phyloP scores from a whole-genome alignment of 176 grass and related monocot species.

The Melocanna baccifera region DNA sequence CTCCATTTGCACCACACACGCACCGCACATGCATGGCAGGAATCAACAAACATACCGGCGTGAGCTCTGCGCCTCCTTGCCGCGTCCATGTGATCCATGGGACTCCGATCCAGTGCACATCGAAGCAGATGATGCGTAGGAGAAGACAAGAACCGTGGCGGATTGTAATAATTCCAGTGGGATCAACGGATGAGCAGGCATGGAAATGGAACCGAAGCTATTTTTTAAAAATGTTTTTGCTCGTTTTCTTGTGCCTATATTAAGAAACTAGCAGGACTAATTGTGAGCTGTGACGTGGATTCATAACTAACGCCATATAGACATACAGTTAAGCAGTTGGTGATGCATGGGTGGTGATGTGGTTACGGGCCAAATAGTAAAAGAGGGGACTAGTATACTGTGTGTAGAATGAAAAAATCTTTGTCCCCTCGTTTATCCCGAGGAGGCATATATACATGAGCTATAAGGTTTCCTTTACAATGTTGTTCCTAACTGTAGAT shows the following conservation, averaged over 20 bases:
- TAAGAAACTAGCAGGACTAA: background rate
- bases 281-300: conserved; percentile 12
- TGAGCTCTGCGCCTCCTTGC: conserved; percentile 28
- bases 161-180: background rate
- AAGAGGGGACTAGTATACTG: too few species aligned
- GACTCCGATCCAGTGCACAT: background rate
- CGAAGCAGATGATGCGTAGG: conserved; percentile 5
- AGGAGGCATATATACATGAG: too few species aligned
- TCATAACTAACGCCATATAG: conserved; percentile 4
- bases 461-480: too few species aligned
- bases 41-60: conserved; percentile 33
- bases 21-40: conserved; percentile 19
- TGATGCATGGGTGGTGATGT: conserved; percentile 11
- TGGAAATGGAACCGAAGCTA: background rate
- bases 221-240: background rate
- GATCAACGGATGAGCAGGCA: conserved; percentile 9
- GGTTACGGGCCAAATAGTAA: too few species aligned
- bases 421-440: too few species aligned
- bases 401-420: too few species aligned
- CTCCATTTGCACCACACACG: conserved; percentile 1
- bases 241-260: conserved; percentile 41
- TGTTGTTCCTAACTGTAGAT: too few species aligned
- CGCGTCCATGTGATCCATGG: conserved; percentile 51
- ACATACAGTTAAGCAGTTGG: conserved; percentile 19
- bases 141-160: conserved; percentile 25